Percentiles rank a stretch among this genome's conserved stretches.
phyloP scores from a whole-genome alignment of 2,329 filamentous ascomycete genomes.

The Colletotrichum sp. region DNA sequence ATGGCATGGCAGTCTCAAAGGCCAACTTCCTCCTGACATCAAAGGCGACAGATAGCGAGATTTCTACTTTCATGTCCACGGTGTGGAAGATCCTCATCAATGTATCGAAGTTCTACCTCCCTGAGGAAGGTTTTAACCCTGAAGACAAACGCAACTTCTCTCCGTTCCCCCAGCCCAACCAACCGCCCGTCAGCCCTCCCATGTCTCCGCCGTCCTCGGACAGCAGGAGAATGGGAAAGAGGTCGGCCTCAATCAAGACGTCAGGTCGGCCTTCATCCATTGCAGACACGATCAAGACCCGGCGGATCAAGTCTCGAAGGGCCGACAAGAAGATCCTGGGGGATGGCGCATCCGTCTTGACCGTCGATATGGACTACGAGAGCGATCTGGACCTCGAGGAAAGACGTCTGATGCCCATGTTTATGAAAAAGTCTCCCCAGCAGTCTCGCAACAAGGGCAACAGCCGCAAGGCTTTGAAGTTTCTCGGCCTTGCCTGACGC shows the following conservation, averaged over 20 bases:
- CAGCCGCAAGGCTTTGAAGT: constrained; percentile 58
- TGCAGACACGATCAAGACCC: constrained; percentile 37
- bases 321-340: constrained; percentile 8
- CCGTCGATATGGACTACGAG: constrained; percentile 41
- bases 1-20: constrained; percentile 45
- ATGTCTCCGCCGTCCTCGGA: constrained; percentile 13
- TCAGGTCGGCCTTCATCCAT: constrained; percentile 34
- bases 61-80: constrained; percentile 56
- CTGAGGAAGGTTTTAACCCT: constrained; percentile 35
- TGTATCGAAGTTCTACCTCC: constrained; percentile 50
- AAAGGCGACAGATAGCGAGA: constrained; percentile 57
- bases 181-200: constrained; percentile 2
- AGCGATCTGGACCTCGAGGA: constrained; percentile 53
- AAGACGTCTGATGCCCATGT: constrained; percentile 58
- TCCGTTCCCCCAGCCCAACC: constrained; percentile 28
- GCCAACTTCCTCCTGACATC: constrained; percentile 64
- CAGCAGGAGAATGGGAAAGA: background rate
- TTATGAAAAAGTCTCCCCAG: constrained; percentile 35
- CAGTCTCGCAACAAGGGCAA: constrained; percentile 44
- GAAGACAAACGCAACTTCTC: constrained; percentile 29
- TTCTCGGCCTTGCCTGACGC: constrained; percentile 50
- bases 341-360: constrained; percentile 36
- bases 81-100: constrained; percentile 55
- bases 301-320: constrained; percentile 31
- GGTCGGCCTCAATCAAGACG: background rate